A percentile compares a stretch with the other conserved stretches of the same genome.
Conservation (phyloP, 2,329 filamentous ascomycete species). For the Alternaria tenuissima region DNA sequence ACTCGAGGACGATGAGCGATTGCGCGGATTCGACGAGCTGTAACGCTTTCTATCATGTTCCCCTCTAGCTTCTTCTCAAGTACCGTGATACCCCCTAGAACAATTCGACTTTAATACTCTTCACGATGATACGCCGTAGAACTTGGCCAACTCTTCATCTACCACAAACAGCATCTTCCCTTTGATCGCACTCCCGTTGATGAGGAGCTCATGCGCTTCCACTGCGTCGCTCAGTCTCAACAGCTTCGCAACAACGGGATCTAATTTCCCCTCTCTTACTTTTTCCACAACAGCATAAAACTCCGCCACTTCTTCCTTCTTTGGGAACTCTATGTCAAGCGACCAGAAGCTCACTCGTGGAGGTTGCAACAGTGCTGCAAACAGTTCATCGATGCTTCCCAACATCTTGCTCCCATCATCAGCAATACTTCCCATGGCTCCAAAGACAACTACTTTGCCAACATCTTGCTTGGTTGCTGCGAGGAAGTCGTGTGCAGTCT, state of each 20-base stretch:
- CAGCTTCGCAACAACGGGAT: conserved; percentile 13
- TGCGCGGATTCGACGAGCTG: conserved; percentile 37
- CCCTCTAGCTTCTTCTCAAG: background rate
- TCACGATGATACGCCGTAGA: conserved; percentile 3
- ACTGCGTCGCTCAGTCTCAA: conserved; percentile 13
- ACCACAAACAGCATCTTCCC: conserved; percentile 20
- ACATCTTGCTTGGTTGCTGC: conserved; percentile 12
- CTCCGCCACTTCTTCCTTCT: conserved; percentile 13
- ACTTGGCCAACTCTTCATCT: conserved; percentile 7
- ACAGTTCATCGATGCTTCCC: background rate
- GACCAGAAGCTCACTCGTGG: conserved; percentile 10
- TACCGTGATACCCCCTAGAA: conserved; percentile 25
- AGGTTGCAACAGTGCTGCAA: conserved; percentile 7
- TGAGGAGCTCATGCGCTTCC: conserved; percentile 14
- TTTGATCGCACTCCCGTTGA: conserved; percentile 12
- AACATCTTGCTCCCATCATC: conserved; percentile 16
- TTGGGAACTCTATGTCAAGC: conserved; percentile 9
- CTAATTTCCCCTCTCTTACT: conserved; percentile 12
- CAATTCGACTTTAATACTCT: background rate
- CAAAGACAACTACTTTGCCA: conserved; percentile 17
- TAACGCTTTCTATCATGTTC: conserved; percentile 10
- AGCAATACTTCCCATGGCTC: conserved; percentile 15
- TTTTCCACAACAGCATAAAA: conserved; percentile 14
- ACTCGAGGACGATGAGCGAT: conserved; percentile 23
- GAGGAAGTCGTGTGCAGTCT: conserved; percentile 11